phyloP scores from a whole-genome alignment of 495 filamentous ascomycete species.

The Baudoinia panamericana region DNA sequence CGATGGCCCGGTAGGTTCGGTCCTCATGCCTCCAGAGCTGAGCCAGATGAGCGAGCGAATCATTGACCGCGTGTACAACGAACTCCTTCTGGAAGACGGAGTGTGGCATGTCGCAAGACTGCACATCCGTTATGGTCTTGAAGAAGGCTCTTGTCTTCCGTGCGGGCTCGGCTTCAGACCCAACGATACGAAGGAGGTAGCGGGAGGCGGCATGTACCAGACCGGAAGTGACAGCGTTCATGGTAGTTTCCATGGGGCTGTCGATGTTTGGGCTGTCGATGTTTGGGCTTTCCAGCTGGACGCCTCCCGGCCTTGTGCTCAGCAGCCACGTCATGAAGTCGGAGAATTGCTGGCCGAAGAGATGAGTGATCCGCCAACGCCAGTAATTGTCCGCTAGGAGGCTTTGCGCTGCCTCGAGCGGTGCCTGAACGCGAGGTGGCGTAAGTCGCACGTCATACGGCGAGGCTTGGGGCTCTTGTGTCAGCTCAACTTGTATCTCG shows the following conservation, averaged over 20 bases:
- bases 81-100: too few species aligned
- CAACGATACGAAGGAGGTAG: not conserved
- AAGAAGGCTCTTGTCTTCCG: not conserved
- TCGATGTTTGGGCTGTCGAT: not conserved
- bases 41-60: too few species aligned
- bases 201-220: not conserved
- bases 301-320: not conserved
- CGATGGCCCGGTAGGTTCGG: too few species aligned
- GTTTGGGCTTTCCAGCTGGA: not conserved
- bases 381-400: constrained; percentile 58
- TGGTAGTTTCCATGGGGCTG: not conserved
- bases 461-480: not conserved
- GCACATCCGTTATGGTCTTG: not conserved
- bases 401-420: constrained; percentile 50
- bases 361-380: constrained; percentile 46
- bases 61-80: too few species aligned
- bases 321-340: constrained; percentile 34
- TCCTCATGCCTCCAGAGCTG: too few species aligned
- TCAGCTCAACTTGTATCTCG: constrained; percentile 29
- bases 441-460: constrained; percentile 10
- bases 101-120: too few species aligned
- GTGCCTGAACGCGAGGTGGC: constrained; percentile 41
- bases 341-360: constrained; percentile 63
- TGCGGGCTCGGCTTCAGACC: not conserved
- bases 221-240: not conserved